A percentile compares a stretch with the other conserved stretches of the same genome.
Evolutionary conservation across 805 yeast genomes (phyloP).

Genomic region (Candida cerambycidarum): DNA sequence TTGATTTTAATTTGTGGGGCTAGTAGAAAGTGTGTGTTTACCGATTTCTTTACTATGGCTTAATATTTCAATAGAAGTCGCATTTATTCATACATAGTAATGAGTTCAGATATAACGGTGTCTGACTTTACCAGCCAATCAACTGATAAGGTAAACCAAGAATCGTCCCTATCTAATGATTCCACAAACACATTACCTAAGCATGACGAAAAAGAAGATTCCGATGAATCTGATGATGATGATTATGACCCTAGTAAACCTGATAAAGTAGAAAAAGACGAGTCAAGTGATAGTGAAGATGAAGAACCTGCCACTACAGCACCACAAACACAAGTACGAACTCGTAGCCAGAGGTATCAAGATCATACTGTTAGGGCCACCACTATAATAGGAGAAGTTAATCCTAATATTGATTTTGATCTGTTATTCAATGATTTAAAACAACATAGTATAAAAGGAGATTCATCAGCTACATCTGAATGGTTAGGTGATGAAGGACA

Average conservation of each 20-base stretch:
- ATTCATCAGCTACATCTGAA: slow-evolving; percentile 6
- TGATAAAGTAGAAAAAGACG: slow-evolving; percentile 20
- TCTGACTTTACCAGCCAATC: no score
- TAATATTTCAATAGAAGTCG: no score
- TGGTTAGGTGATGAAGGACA: slow-evolving; percentile 7
- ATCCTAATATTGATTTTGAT: slow-evolving; percentile 29
- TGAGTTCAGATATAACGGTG: no score
- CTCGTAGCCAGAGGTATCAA: slow-evolving; percentile 64
- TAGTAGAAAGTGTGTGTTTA: no score
- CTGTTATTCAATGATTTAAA: slow-evolving; percentile 27
- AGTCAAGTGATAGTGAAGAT: slow-evolving; percentile 33
- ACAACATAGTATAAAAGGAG: slow-evolving; percentile 16
- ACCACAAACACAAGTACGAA: slow-evolving; percentile 58
- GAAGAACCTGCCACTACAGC: slow-evolving; percentile 49
- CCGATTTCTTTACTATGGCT: no score
- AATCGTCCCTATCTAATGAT: no score
- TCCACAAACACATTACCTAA: no score
- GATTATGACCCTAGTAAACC: slow-evolving; percentile 32
- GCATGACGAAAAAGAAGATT: slow-evolving; percentile 13
- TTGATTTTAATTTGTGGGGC: no score
- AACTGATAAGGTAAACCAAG: no score
- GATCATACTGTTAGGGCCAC: not conserved
- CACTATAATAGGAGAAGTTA: slow-evolving; percentile 10
- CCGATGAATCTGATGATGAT: slow-evolving; percentile 31
- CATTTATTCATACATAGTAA: no score